phyloP scores from a whole-genome alignment of 2,329 filamentous ascomycete genomes.

The Trichoderma pleuroti region DNA sequence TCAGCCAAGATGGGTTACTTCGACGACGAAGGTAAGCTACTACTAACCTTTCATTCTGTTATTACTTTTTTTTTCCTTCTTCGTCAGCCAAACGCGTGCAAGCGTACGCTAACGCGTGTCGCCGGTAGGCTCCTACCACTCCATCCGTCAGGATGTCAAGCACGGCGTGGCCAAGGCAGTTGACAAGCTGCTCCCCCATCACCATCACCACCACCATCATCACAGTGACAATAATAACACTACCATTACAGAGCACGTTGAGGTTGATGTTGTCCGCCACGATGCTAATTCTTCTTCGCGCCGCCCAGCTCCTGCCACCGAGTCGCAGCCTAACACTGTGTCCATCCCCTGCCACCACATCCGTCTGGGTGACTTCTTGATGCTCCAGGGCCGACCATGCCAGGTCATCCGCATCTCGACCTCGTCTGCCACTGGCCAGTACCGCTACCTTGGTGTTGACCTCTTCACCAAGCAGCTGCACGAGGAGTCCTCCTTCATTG shows the following conservation, averaged over 20 bases:
- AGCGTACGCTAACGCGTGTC: conserved; percentile 22
- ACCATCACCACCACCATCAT: conserved; percentile 43
- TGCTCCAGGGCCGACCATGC: conserved; percentile 98
- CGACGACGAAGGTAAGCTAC: conserved; percentile 56
- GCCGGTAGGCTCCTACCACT: conserved; percentile 54
- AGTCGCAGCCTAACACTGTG: conserved; percentile 71
- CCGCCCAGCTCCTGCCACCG: conserved; percentile 28
- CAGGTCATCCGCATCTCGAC: conserved; percentile 99
- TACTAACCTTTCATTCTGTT: neutral
- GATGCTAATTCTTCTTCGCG: conserved; percentile 20
- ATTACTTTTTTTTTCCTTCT: neutral
- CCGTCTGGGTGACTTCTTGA: conserved; percentile 96
- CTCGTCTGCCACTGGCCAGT: conserved; percentile 95
- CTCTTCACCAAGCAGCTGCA: conserved; percentile 99
- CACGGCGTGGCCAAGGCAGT: conserved; percentile 52
- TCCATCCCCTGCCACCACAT: conserved; percentile 99
- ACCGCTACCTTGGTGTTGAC: conserved; percentile 99
- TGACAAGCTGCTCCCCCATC: conserved; percentile 50
- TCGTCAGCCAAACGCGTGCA: conserved; percentile 1
- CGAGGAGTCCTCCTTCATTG: conserved; percentile 97
- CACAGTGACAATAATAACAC: conserved; percentile 44
- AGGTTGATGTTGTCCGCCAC: conserved; percentile 43
- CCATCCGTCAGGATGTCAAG: conserved; percentile 44
- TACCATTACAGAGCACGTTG: conserved; percentile 40
- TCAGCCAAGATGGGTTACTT: conserved; percentile 63